Evolutionary conservation across 371 early-diverging fungal genomes (phyloP).

Genomic region (Haplosporangium sp.): DNA sequence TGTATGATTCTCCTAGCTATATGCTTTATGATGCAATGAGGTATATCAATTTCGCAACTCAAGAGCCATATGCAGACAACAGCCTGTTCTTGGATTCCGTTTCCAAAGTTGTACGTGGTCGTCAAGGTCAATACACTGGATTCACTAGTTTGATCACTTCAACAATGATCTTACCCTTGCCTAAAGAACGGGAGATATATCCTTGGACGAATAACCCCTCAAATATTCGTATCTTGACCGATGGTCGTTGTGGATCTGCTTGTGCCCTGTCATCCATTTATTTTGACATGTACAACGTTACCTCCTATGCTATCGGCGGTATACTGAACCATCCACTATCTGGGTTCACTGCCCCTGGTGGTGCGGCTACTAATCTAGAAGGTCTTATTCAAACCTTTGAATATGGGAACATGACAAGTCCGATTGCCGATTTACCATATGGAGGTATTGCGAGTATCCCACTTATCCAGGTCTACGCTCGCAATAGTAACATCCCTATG

Average conservation of each 20-base stretch:
- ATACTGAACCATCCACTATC: conserved; percentile 11
- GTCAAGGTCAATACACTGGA: conserved; percentile 2
- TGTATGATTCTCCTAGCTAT: neutral
- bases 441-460: conserved; percentile 9
- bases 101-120: conserved; percentile 8
- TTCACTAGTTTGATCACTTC: conserved; percentile 7
- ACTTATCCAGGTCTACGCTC: conserved; percentile 18
- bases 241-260: conserved; percentile 47
- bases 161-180: neutral
- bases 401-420: neutral
- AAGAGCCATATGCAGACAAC: conserved; percentile 8
- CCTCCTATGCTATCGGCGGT: conserved; percentile 28
- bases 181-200: neutral
- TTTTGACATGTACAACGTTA: conserved; percentile 15
- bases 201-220: conserved; percentile 33
- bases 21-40: conserved; percentile 10
- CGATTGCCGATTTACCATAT: conserved; percentile 23
- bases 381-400: conserved; percentile 9
- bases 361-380: conserved; percentile 6
- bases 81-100: conserved; percentile 8
- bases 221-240: conserved; percentile 29
- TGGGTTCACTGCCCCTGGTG: conserved; percentile 36
- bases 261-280: conserved; percentile 22
- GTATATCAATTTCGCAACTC: neutral
- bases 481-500: conserved; percentile 8